Percentiles rank a stretch among this genome's conserved stretches.
Conservation (phyloP, 306 rosid species). For the Abrus precatorius region DNA sequence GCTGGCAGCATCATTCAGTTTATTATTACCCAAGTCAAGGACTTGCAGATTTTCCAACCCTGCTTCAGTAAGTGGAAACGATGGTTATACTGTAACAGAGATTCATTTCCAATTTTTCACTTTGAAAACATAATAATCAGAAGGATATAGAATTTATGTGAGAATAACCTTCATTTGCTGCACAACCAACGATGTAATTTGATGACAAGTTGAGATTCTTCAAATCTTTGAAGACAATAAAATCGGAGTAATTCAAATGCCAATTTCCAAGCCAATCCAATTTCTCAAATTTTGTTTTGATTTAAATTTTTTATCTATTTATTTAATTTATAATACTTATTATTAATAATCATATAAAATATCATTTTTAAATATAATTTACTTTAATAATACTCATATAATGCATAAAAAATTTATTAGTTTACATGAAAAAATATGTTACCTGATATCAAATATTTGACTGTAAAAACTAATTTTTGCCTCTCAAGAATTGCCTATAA, state of each 20-base stretch:
- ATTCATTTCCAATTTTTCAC: not conserved
- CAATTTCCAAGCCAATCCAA: not conserved
- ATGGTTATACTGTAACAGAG: not conserved
- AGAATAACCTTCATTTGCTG: not conserved
- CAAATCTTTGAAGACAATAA: slow-evolving; percentile 26
- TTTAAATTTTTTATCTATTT: too few species aligned
- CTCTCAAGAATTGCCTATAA: too few species aligned
- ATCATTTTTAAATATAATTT: too few species aligned
- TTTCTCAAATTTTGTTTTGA: too few species aligned
- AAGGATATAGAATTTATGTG: not conserved
- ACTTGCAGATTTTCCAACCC: slow-evolving; percentile 25
- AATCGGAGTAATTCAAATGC: slow-evolving; percentile 24
- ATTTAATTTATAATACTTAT: too few species aligned
- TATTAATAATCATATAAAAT: too few species aligned
- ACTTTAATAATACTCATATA: too few species aligned
- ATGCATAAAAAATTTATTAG: too few species aligned
- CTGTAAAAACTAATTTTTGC: too few species aligned
- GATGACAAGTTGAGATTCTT: not conserved
- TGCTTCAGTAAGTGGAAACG: not conserved
- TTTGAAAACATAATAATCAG: not conserved
- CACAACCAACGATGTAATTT: not conserved
- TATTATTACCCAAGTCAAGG: not conserved
- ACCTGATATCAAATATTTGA: too few species aligned
- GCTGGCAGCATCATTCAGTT: not conserved
- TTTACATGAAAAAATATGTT: too few species aligned